A percentile compares a stretch with the other conserved stretches of the same genome.
Evolutionary conservation across 495 filamentous ascomycete genomes (phyloP).

Genomic region (Endocarpon pusillum): DNA sequence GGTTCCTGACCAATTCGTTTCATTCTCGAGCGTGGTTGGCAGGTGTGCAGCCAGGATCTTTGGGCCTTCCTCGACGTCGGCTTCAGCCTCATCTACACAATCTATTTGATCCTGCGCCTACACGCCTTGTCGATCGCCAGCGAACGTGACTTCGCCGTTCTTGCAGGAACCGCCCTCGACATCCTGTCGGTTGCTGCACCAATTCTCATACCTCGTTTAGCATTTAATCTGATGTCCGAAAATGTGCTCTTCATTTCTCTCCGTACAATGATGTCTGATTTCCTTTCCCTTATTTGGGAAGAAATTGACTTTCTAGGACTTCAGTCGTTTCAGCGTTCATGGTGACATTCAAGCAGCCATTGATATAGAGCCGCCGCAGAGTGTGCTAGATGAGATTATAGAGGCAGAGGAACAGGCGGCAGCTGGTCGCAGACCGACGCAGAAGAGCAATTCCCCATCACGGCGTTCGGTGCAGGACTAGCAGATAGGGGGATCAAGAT

Average conservation of each 20-base stretch:
- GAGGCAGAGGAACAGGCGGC: constrained; percentile 31
- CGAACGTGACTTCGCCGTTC: no score
- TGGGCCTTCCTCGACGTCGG: constrained; percentile 64
- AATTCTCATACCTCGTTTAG: constrained; percentile 51
- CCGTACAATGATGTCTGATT: constrained; percentile 59
- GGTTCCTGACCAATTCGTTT: constrained; percentile 55
- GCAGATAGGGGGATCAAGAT: no score
- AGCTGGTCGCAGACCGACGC: no score
- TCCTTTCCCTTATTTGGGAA: constrained; percentile 36
- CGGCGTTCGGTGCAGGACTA: no score
- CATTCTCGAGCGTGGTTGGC: constrained; percentile 59
- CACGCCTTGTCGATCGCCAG: constrained; percentile 31
- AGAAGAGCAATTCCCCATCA: no score
- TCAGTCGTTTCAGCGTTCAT: constrained; percentile 38
- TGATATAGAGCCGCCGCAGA: constrained; percentile 45
- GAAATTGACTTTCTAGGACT: constrained; percentile 25
- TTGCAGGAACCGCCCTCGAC: constrained; percentile 42
- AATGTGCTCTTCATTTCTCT: constrained; percentile 58
- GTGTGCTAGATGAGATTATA: constrained; percentile 31
- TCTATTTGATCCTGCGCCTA: constrained; percentile 42
- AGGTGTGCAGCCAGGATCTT: constrained; percentile 59
- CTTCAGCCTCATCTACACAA: constrained; percentile 42
- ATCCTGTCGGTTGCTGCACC: constrained; percentile 53
- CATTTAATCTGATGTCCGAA: constrained; percentile 57
- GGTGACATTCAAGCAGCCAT: constrained; percentile 53